phyloP scores from a whole-genome alignment of 306 rosid species.

The Geum urbanum region DNA sequence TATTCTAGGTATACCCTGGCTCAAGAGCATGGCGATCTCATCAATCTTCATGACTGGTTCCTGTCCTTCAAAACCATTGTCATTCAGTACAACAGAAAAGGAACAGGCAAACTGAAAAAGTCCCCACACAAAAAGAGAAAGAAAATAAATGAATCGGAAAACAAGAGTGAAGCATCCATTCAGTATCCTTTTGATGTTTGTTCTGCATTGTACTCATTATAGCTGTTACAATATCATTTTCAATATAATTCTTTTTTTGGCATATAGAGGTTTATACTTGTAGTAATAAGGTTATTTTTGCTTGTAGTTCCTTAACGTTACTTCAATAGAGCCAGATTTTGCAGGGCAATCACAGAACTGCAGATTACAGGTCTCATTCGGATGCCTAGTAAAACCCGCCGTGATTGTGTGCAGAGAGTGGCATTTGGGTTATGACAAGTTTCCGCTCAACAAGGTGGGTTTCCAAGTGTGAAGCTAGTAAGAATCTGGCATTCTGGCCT shows the following conservation, averaged over 20 bases:
- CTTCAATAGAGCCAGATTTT: constrained; percentile 75
- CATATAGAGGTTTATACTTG: no score
- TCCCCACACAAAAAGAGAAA: constrained; percentile 67
- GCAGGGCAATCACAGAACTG: constrained; percentile 76
- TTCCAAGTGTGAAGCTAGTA: no score
- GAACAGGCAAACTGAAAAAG: constrained; percentile 53
- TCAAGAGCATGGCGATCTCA: constrained; percentile 94
- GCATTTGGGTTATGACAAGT: constrained; percentile 69
- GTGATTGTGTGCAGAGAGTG: constrained; percentile 76
- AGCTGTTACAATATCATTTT: background rate
- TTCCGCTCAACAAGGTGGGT: no score
- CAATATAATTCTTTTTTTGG: background rate
- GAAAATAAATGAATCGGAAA: constrained; percentile 39
- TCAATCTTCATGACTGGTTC: constrained; percentile 95
- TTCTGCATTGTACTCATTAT: constrained; percentile 7
- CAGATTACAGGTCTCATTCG: constrained; percentile 82
- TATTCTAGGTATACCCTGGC: constrained; percentile 65
- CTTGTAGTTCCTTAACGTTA: constrained; percentile 47
- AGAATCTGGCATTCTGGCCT: no score
- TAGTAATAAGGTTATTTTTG: background rate
- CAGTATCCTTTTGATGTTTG: constrained; percentile 72
- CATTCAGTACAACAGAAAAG: constrained; percentile 39
- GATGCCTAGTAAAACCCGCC: constrained; percentile 89
- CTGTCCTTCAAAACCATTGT: constrained; percentile 68
- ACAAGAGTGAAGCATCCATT: constrained; percentile 60